These are phyloP conservation scores for Leishmania gerbilli DNA, from an alignment of 208 protist genomes.

Conservation along the genomic window DNA sequence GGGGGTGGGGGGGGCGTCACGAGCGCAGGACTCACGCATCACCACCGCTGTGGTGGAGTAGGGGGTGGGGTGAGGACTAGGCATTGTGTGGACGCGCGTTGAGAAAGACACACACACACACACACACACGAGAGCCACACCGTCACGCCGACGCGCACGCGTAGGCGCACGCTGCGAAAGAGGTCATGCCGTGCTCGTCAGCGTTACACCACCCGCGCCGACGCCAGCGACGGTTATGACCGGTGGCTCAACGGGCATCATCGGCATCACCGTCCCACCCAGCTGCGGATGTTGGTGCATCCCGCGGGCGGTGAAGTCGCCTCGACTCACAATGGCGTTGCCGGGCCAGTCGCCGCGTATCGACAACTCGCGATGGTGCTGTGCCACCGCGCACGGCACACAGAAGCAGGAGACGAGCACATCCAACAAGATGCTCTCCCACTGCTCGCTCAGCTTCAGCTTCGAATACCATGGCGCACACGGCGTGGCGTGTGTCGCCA, in stretches of 20 bases:
- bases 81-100: no score
- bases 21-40: no score
- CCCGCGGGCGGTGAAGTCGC: slow-evolving; percentile 8
- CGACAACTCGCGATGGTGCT: slow-evolving; percentile 52
- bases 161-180: not conserved
- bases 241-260: not conserved
- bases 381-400: slow-evolving; percentile 30
- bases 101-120: no score
- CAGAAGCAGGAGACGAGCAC: slow-evolving; percentile 25
- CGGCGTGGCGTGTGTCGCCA: not conserved
- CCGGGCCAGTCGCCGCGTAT: slow-evolving; percentile 40
- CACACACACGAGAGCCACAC: no score
- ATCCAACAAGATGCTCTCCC: slow-evolving; percentile 10
- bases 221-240: not conserved
- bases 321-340: slow-evolving; percentile 25
- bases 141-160: not conserved
- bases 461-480: not conserved
- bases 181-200: not conserved
- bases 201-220: no score
- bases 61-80: no score
- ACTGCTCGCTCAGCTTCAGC: not conserved
- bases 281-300: no score
- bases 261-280: not conserved
- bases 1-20: no score
- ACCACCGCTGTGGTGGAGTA: no score